These are phyloP conservation scores for Chrysopogon serrulatus DNA, from an alignment of 176 grass and related monocot genomes.

Conservation along the genomic window DNA sequence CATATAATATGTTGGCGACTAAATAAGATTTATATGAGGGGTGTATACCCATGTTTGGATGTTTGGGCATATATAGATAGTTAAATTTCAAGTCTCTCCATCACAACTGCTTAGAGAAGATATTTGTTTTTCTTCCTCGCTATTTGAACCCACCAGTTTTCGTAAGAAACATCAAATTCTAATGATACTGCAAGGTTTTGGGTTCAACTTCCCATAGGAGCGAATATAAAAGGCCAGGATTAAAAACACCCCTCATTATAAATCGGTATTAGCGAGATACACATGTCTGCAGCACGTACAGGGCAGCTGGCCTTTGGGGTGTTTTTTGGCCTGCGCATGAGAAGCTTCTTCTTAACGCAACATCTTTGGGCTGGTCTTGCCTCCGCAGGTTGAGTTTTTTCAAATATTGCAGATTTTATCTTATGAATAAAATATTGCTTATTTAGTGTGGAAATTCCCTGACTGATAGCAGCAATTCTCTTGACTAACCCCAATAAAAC, in stretches of 20 bases:
- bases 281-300: neutral
- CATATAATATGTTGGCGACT: neutral
- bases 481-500: neutral
- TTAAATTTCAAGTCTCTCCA: neutral
- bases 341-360: neutral
- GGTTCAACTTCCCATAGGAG: neutral
- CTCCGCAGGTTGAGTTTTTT: neutral
- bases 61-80: neutral
- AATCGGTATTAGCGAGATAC: neutral
- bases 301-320: neutral
- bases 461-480: neutral
- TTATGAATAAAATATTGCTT: neutral
- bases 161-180: neutral
- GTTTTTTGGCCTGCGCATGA: neutral
- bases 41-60: neutral
- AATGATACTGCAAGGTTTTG: neutral
- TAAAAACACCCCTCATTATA: neutral
- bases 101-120: neutral
- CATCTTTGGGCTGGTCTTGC: neutral
- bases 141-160: neutral
- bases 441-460: neutral
- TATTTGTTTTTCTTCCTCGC: neutral
- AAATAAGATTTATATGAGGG: neutral
- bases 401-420: neutral
- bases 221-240: neutral